Conservation (phyloP, 352 stramenopile species). For the Aphanomyces cochlioides region DNA sequence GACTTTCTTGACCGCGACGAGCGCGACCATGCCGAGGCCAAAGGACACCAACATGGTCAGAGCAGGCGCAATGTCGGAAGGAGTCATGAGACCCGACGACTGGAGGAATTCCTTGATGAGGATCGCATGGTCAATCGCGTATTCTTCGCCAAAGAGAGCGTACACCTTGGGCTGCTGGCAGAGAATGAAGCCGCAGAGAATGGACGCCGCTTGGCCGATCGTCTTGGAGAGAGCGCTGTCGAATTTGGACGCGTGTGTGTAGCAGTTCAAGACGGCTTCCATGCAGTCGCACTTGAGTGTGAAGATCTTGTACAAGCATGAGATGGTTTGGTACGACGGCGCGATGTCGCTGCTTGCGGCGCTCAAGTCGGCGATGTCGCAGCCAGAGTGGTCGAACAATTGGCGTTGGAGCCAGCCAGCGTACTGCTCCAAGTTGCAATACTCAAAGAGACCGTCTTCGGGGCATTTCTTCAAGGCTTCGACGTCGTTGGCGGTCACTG, state of each 20-base stretch:
- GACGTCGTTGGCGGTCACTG: not conserved
- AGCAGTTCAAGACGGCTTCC: slow-evolving; percentile 26
- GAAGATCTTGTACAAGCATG: slow-evolving; percentile 31
- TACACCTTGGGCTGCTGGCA: slow-evolving; percentile 29
- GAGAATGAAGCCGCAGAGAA: slow-evolving; percentile 27
- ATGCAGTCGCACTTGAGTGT: slow-evolving; percentile 32
- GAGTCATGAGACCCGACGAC: slow-evolving; percentile 7
- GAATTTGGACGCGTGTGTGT: slow-evolving; percentile 17
- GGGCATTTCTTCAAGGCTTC: slow-evolving; percentile 21
- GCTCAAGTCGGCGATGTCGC: slow-evolving; percentile 25
- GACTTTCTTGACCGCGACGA: slow-evolving; percentile 23
- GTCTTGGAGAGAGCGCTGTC: slow-evolving; percentile 21
- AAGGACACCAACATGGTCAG: slow-evolving; percentile 25
- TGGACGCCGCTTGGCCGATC: slow-evolving; percentile 27
- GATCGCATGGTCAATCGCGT: slow-evolving; percentile 26
- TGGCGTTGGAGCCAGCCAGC: slow-evolving; percentile 9
- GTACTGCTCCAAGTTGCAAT: slow-evolving; percentile 27
- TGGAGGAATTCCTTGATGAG: slow-evolving; percentile 22
- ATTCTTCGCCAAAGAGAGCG: slow-evolving; percentile 26
- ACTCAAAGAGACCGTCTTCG: slow-evolving; percentile 27
- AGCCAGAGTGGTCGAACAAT: slow-evolving; percentile 26
- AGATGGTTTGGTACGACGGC: slow-evolving; percentile 26
- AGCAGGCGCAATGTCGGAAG: not conserved
- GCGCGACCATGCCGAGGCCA: slow-evolving; percentile 28
- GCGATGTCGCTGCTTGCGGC: slow-evolving; percentile 13